These are phyloP conservation scores for Pseudoneurospora amorphoporcata DNA, from an alignment of 495 filamentous ascomycete species.

Conservation along the genomic window DNA sequence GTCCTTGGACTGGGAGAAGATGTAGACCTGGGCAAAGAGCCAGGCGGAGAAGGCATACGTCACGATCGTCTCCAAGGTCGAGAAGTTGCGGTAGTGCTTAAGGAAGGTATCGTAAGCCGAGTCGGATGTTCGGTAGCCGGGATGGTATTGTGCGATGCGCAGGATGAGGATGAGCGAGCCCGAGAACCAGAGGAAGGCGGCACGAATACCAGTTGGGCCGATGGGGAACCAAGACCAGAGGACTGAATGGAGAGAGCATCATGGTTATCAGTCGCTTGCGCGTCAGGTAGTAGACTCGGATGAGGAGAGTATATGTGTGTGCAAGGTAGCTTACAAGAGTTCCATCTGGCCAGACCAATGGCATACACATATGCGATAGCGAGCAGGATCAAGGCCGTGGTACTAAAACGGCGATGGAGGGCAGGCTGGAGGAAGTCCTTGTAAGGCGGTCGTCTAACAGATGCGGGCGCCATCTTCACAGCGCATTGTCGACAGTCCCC, in stretches of 20 bases:
- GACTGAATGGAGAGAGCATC: slow-evolving; percentile 33
- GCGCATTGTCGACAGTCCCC: slow-evolving; percentile 21
- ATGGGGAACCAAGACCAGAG: slow-evolving; percentile 83
- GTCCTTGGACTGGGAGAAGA: slow-evolving; percentile 57
- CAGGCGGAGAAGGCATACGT: slow-evolving; percentile 72
- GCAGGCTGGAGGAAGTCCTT: slow-evolving; percentile 85
- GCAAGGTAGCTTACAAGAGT: slow-evolving; percentile 45
- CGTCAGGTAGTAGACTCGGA: not conserved
- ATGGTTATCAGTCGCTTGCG: slow-evolving; percentile 8
- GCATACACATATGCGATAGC: slow-evolving; percentile 65
- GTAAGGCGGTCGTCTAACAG: slow-evolving; percentile 45
- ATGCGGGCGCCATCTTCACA: slow-evolving; percentile 32
- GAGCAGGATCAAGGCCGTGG: slow-evolving; percentile 55
- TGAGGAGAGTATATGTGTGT: not conserved
- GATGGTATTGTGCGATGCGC: slow-evolving; percentile 77
- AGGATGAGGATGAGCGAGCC: slow-evolving; percentile 62
- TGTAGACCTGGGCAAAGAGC: slow-evolving; percentile 73
- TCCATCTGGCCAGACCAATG: slow-evolving; percentile 58
- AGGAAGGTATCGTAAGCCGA: slow-evolving; percentile 55
- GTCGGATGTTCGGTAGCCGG: slow-evolving; percentile 57
- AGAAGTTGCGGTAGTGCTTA: slow-evolving; percentile 41
- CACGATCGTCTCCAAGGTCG: slow-evolving; percentile 54
- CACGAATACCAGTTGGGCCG: slow-evolving; percentile 61
- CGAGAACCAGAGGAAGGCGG: slow-evolving; percentile 63
- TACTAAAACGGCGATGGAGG: slow-evolving; percentile 76